phyloP scores from a whole-genome alignment of 1,139 yeast species.

The Magnusiomyces tetraspermus region DNA sequence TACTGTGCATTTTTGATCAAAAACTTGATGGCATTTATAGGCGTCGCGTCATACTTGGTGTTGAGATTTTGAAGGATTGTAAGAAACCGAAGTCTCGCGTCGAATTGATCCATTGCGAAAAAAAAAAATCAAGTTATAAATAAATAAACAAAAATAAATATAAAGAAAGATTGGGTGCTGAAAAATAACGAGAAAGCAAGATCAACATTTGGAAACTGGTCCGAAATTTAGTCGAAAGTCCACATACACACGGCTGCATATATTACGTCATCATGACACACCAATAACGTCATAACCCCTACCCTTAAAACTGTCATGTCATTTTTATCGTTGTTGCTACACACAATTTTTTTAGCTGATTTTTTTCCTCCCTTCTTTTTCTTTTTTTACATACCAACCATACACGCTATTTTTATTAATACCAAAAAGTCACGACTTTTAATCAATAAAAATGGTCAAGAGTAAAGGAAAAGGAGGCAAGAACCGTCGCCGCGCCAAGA shows the following conservation, averaged over 20 bases:
- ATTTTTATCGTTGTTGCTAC: too few relatives aligned
- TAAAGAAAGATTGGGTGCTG: too few relatives aligned
- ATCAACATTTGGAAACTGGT: too few relatives aligned
- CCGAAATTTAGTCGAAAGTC: too few relatives aligned
- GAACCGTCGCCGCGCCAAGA: constrained; percentile 99
- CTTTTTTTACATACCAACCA: not conserved
- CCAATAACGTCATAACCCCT: not conserved
- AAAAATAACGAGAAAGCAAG: too few relatives aligned
- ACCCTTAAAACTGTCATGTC: not conserved
- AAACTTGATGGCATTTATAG: constrained; percentile 50
- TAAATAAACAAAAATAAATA: not conserved
- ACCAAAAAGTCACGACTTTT: too few relatives aligned
- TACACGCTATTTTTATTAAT: not conserved
- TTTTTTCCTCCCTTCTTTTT: not conserved
- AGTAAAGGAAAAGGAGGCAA: constrained; percentile 29
- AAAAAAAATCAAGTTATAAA: not conserved
- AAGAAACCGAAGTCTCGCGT: constrained; percentile 59
- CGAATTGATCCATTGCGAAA: constrained; percentile 61
- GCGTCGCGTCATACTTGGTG: constrained; percentile 47
- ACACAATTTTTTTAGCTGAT: not conserved
- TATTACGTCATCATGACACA: not conserved
- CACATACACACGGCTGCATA: too few relatives aligned
- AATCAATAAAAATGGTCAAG: constrained; percentile 10
- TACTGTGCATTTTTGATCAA: constrained; percentile 49
- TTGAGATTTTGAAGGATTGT: constrained; percentile 51